Evolutionary conservation across 306 rosid genomes (phyloP).

Genomic region (Quercus wislizeni): DNA sequence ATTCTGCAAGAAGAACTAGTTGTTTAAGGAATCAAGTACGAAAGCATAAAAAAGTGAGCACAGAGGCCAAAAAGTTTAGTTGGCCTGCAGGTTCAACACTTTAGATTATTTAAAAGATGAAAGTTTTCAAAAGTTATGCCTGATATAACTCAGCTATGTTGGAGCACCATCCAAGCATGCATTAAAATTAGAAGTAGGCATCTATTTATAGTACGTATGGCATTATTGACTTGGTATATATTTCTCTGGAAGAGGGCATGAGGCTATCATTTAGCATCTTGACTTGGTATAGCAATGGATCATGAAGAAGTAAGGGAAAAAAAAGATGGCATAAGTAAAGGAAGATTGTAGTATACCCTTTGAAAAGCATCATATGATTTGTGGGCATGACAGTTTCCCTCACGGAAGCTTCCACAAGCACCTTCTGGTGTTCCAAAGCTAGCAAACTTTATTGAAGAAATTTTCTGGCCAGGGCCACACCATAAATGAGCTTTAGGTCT

Average conservation of each 20-base stretch:
- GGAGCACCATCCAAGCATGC: not conserved
- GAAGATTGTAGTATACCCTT: constrained; percentile 48
- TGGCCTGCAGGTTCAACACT: not conserved
- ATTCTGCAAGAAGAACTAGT: constrained; percentile 50
- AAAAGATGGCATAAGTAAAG: not conserved
- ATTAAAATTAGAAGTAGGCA: not conserved
- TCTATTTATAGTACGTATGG: not conserved
- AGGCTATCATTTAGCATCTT: not conserved
- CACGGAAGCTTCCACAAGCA: constrained; percentile 72
- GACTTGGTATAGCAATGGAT: not conserved
- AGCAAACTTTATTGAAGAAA: constrained; percentile 85
- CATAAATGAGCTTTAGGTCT: constrained; percentile 84
- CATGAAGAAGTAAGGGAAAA: not conserved
- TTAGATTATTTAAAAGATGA: not conserved
- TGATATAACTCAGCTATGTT: not conserved
- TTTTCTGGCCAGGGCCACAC: constrained; percentile 82
- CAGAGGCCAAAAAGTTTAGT: not conserved
- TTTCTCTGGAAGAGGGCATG: not conserved
- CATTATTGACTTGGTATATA: no score
- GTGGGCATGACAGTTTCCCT: constrained; percentile 94
- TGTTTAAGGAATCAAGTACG: not conserved
- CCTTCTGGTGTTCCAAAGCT: constrained; percentile 97
- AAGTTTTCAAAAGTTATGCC: not conserved
- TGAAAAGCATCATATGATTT: constrained; percentile 79
- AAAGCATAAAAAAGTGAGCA: not conserved